Evolutionary conservation across 2,329 filamentous ascomycete species (phyloP), one percentile per base, ranked within the genome.

Genomic region (Colletotrichum siamense): DNA sequence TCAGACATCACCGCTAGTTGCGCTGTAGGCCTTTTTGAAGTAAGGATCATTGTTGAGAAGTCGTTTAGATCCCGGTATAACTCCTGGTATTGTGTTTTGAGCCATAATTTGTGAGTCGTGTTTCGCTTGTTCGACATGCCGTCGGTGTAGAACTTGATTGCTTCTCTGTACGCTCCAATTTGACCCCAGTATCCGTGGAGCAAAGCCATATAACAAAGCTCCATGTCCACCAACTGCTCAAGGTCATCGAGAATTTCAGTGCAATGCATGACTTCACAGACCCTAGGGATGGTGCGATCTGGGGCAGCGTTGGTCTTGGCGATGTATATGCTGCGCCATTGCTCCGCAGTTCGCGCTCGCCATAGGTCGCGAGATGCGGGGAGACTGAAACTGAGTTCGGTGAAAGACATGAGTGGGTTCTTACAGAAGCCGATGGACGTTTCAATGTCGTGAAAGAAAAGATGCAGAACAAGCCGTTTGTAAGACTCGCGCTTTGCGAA

Each of bases 181-280:
- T 83, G 81, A 16, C 81, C 81, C 81, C 81, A 82, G 69, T 80
- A 83, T n/a, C 81, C 81, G 64, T 83, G 79, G 1, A 83, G 77
- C 1, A 82, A 30, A 10, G 80, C 79, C 32, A 77, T 78, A 62
- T 83, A 79, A 76, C 81, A 83, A 22, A 84, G 78, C 67, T 84
- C 82, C 26, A 81, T 74, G 62, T 84, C 82, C n/a, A 82, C 79
- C 55, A 76, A 30, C 18, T 76, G 70, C 59, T 73, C 74, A n/a
- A 76, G 73, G 2, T 74, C 74, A 49, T 76, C 74, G 34, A 76
- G 34, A 12, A 73, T 76, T n/a, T 76, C 74, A 22, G 74, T 76
- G 22, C 74, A 76, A 34, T 76, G 74, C 74, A 76, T 76, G 32
- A 76, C 59, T 22, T 76, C 70, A 22, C 70, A 76, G 5, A 76